A percentile compares a stretch with the other conserved stretches of the same genome.
These are phyloP conservation scores for Naganishia randhawae DNA, from an alignment of 768 basidiomycete species.

Conservation along the genomic window DNA sequence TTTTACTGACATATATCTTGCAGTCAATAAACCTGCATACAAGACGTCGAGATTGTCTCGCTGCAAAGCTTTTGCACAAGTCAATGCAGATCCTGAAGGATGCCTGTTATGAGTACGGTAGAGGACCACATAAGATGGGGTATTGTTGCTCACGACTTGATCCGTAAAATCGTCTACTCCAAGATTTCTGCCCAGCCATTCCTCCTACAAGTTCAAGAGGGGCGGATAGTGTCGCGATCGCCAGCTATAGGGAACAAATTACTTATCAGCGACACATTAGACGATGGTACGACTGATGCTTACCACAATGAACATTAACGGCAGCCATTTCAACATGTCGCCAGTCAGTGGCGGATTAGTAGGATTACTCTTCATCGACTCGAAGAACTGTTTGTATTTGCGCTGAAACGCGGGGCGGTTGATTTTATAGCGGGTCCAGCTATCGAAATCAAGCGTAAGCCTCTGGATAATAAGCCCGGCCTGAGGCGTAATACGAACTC, in stretches of 20 bases:
- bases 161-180: slow-evolving; percentile 50
- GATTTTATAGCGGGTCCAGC: slow-evolving; percentile 53
- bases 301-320: slow-evolving; percentile 50
- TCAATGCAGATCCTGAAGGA: slow-evolving; percentile 43
- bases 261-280: background rate
- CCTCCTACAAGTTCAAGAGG: slow-evolving; percentile 45
- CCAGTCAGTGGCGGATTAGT: slow-evolving; percentile 48
- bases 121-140: background rate
- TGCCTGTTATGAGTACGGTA: background rate
- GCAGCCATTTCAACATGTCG: slow-evolving; percentile 50
- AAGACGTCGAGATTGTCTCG: slow-evolving; percentile 51
- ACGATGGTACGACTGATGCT: slow-evolving; percentile 24
- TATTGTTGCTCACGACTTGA: slow-evolving; percentile 28
- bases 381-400: slow-evolving; percentile 50
- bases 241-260: slow-evolving; percentile 39
- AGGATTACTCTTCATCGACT: slow-evolving; percentile 42
- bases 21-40: slow-evolving; percentile 50
- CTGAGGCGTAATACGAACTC: slow-evolving; percentile 27
- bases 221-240: slow-evolving; percentile 49
- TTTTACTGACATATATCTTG: slow-evolving; percentile 49
- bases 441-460: slow-evolving; percentile 23
- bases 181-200: slow-evolving; percentile 43
- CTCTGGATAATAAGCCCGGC: background rate
- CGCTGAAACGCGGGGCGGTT: slow-evolving; percentile 48
- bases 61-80: slow-evolving; percentile 51